Evolutionary conservation across 1,284 basidiomycete genomes (phyloP), one percentile per base, ranked within the genome.

Genomic region (Rhodotorula sp.): DNA sequence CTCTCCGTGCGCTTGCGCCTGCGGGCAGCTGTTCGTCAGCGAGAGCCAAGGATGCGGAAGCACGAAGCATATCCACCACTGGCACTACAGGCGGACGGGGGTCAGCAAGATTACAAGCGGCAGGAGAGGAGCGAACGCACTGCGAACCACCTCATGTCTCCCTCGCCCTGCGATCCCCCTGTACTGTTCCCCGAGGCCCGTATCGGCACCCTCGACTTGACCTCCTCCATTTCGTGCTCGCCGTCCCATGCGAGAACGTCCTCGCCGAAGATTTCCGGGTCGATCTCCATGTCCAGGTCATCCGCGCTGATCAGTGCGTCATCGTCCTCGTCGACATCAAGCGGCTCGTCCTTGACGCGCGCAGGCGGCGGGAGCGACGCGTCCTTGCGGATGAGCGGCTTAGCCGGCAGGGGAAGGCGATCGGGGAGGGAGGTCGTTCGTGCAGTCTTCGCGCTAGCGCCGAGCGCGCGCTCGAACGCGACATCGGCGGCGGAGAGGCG

Each of bases 1-100:
- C 69, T 73, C 13, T 58, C 59, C 58, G 62, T 41, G 25, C 59
- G 56, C 58, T 71, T 71, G 15, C 72, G 59, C 46, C 73, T 69
- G 22, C 17, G 29, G 25, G 12, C 34, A 12, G 17, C 9, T 2
- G 12, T 6, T n/a, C n/a, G n/a, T n/a, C n/a, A n/a, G n/a, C n/a
- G n/a, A n/a, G n/a, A n/a, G n/a, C n/a, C n/a, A n/a, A n/a, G 34
- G 15, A 6, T 37, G 1, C 32, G 46, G 22, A 1, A 9, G 46
- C 39, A 17, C 5, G 8, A 34, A 17, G 17, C 34, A 36, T 27
- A 12, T 36, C 27, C 17, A 72, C 71, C 71, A 73, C 60, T 71
- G 72, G 29, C 62, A 67, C 72, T 73, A 61, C n/a, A n/a, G 17
- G 27, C 7, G 34, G 1, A 37, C 44, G 3, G 19, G 2, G 34